Percentiles rank a stretch among this genome's conserved stretches.
Evolutionary conservation across 2,329 filamentous ascomycete species (phyloP).

Genomic region (Penicillium sp.): DNA sequence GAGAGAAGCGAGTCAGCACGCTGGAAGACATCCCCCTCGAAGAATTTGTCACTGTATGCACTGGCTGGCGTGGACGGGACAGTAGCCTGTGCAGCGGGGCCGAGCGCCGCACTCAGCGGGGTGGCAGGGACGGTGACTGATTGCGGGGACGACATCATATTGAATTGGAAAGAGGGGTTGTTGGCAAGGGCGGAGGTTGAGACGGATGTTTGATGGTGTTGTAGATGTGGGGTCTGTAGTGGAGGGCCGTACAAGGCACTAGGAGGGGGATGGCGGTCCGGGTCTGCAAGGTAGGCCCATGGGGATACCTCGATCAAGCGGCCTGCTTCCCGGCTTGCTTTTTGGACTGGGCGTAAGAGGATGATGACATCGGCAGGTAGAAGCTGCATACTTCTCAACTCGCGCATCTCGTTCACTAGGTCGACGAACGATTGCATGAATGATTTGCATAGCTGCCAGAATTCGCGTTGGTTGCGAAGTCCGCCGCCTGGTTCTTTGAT

Average conservation of each 20-base stretch:
- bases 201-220: constrained; percentile 32
- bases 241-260: constrained; percentile 37
- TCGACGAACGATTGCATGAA: constrained; percentile 52
- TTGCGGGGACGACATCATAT: constrained; percentile 45
- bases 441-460: constrained; percentile 69
- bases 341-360: constrained; percentile 77
- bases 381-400: constrained; percentile 49
- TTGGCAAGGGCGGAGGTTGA: constrained; percentile 26
- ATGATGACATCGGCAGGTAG: constrained; percentile 66
- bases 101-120: constrained; percentile 82
- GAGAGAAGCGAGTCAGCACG: constrained; percentile 50
- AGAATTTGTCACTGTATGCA: constrained; percentile 50
- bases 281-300: constrained; percentile 57
- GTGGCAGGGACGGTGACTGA: constrained; percentile 72
- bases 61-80: constrained; percentile 64
- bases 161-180: constrained; percentile 26
- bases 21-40: constrained; percentile 52
- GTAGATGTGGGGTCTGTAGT: constrained; percentile 32
- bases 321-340: constrained; percentile 76
- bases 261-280: constrained; percentile 33
- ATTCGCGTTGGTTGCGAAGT: constrained; percentile 57
- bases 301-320: constrained; percentile 67
- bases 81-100: constrained; percentile 86
- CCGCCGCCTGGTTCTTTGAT: constrained; percentile 78
- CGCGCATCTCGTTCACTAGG: constrained; percentile 48